A percentile compares a stretch with the other conserved stretches of the same genome.
phyloP scores from a whole-genome alignment of 1,284 basidiomycete genomes.

The Entoloma clypeatum region DNA sequence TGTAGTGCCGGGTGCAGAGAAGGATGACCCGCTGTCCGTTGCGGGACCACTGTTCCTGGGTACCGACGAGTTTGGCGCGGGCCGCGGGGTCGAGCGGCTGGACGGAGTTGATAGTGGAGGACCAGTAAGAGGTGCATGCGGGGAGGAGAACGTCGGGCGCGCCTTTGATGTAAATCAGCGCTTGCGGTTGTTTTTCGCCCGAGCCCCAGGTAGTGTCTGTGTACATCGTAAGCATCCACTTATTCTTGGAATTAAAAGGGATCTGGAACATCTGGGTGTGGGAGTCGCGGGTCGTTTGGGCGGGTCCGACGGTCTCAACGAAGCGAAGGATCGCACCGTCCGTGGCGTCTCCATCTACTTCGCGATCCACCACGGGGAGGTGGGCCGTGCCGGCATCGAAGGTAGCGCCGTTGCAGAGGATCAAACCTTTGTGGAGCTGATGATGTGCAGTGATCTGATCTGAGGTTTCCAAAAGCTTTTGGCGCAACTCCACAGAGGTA shows the following conservation, averaged over 20 bases:
- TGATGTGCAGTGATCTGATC: conserved; percentile 8
- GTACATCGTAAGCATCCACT: conserved; percentile 56
- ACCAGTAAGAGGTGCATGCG: conserved; percentile 33
- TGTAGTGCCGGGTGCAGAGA: conserved; percentile 31
- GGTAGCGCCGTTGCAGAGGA: conserved; percentile 58
- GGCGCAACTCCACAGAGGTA: conserved; percentile 19
- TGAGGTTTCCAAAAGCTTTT: conserved; percentile 8
- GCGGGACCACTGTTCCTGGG: conserved; percentile 51
- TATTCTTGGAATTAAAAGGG: conserved; percentile 65
- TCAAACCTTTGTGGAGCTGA: conserved; percentile 13
- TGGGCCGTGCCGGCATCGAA: conserved; percentile 40
- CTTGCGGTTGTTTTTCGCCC: no score
- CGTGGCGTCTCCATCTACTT: conserved; percentile 60
- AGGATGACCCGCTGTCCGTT: conserved; percentile 61
- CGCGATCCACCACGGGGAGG: conserved; percentile 39
- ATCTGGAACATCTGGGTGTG: conserved; percentile 39
- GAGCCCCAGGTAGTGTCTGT: no score
- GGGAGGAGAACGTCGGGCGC: conserved; percentile 58
- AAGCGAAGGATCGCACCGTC: conserved; percentile 62
- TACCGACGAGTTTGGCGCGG: conserved; percentile 25
- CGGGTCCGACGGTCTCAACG: conserved; percentile 37
- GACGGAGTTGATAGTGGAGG: conserved; percentile 30
- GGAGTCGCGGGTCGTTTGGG: conserved; percentile 23
- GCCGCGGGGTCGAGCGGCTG: conserved; percentile 32
- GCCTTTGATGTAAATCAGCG: conserved; percentile 52